These are phyloP conservation scores for Trichoderma reesei DNA, from an alignment of 495 filamentous ascomycete species.

Conservation along the genomic window DNA sequence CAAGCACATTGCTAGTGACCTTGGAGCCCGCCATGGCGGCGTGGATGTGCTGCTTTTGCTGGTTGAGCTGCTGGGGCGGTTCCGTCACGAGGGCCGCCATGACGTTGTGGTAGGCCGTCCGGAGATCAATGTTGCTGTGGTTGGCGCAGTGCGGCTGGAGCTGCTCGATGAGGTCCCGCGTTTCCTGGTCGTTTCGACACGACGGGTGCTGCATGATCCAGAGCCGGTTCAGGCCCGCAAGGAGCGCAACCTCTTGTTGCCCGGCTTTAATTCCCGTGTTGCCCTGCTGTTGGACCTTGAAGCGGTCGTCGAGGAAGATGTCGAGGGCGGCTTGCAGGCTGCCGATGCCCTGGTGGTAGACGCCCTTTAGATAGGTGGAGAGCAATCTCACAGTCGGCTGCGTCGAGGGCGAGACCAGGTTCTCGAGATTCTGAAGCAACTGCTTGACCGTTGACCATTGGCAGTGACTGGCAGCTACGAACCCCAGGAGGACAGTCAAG, in stretches of 20 bases:
- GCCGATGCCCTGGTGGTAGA: constrained; percentile 71
- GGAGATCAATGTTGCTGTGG: constrained; percentile 62
- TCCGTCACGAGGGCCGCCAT: constrained; percentile 61
- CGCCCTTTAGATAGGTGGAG: constrained; percentile 60
- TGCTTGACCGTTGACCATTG: constrained; percentile 37
- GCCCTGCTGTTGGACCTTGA: constrained; percentile 40
- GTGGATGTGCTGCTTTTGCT: constrained; percentile 69
- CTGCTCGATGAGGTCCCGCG: constrained; percentile 47
- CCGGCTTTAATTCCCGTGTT: constrained; percentile 46
- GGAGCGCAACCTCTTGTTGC: constrained; percentile 53
- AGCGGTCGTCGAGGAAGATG: constrained; percentile 51
- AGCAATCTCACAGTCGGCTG: constrained; percentile 28
- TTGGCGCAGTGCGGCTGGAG: constrained; percentile 58
- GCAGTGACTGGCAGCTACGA: constrained; percentile 35
- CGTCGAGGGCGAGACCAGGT: constrained; percentile 22
- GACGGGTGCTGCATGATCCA: constrained; percentile 65
- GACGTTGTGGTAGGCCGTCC: constrained; percentile 69
- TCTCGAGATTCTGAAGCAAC: constrained; percentile 29
- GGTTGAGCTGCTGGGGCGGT: constrained; percentile 50
- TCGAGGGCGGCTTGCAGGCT: constrained; percentile 53
- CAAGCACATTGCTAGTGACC: constrained; percentile 59
- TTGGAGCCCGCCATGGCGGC: constrained; percentile 36
- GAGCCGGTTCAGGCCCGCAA: constrained; percentile 71
- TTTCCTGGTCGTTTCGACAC: constrained; percentile 38
- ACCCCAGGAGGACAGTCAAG: constrained; percentile 35